Evolutionary conservation across 164 flowering plant species (phyloP), one percentile per base, ranked within the genome.

Genomic region (Saururus chinensis): DNA sequence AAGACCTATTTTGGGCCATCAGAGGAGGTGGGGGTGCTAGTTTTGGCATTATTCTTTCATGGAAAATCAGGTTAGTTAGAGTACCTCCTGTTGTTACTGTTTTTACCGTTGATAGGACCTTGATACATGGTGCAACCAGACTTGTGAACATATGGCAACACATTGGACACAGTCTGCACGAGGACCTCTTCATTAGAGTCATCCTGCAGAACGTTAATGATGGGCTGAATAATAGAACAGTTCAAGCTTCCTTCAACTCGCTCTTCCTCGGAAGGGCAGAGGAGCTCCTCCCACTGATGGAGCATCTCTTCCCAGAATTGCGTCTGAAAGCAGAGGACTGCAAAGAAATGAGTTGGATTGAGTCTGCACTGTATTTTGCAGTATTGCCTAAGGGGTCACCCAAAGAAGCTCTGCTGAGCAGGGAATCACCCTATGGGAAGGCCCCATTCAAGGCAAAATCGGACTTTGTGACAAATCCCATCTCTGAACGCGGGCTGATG

Each of bases 1-100:
- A 71, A 42, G 74, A 71, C 20, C 53, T 71, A 12, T 71, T 71
- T 14, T 71, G 74, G 74, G 74, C 74, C 22, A 66, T 71, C 17
- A 51, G 64, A 20, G 70, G 74, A 13, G 70, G 74, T 0, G 70
- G 70, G 0, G 74, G 64, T 0, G 63, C 42, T 4, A 71, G 70
- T 41, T 70, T 40, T 37, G 66, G 73, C 7, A 55, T 60, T 13
- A 25, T 69, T 1, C 17, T 60, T 7, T 17, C 65, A 0, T 70
- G 68, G 65, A 70, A 64, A 24, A 35, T 70, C 41, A 48, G 57
- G 25, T 22, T 70, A 11, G 64, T 57, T 37, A 21, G 14, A 6
- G 62, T 65, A 26, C 72, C 70, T 11, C 22, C 60, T 48, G 62
- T 30, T 1, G 76, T 73, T 0, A 73, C 76, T 7, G 64, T 69